Conservation (phyloP, 202 grass and related monocot species). For the Schoenoplectus tabernaemontani region DNA sequence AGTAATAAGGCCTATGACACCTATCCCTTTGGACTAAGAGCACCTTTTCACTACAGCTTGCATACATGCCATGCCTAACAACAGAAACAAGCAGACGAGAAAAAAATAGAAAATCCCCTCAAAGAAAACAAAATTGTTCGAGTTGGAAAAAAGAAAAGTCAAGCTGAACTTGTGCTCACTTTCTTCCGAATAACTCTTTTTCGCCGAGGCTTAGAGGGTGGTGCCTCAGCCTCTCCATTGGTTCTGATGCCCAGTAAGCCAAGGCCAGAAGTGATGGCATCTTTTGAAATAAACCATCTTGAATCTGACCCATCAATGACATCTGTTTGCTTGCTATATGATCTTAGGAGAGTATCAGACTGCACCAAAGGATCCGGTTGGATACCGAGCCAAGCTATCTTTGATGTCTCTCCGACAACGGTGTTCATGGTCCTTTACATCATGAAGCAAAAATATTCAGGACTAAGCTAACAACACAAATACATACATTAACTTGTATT, state of each 20-base stretch:
- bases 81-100: background rate
- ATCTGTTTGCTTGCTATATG: slow-evolving; percentile 55
- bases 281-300: slow-evolving; percentile 96
- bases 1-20: background rate
- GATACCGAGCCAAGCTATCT: slow-evolving; percentile 75
- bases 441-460: slow-evolving; percentile 6
- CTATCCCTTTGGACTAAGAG: background rate
- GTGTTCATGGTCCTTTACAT: slow-evolving; percentile 62
- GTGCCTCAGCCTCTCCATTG: slow-evolving; percentile 32
- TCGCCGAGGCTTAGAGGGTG: slow-evolving; percentile 51
- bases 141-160: slow-evolving; percentile 20
- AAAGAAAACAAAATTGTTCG: slow-evolving; percentile 66
- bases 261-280: slow-evolving; percentile 80
- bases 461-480: background rate
- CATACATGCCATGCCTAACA: slow-evolving; percentile 8
- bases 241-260: slow-evolving; percentile 86
- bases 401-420: slow-evolving; percentile 74
- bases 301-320: slow-evolving; percentile 43
- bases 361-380: slow-evolving; percentile 56
- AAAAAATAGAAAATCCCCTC: slow-evolving; percentile 14
- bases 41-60: background rate
- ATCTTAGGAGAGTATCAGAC: slow-evolving; percentile 62
- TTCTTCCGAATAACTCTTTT: slow-evolving; percentile 92
- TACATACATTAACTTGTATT: background rate
- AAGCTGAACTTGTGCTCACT: slow-evolving; percentile 46